phyloP scores from a whole-genome alignment of 179 eudicot species.

The Silene vulgaris region DNA sequence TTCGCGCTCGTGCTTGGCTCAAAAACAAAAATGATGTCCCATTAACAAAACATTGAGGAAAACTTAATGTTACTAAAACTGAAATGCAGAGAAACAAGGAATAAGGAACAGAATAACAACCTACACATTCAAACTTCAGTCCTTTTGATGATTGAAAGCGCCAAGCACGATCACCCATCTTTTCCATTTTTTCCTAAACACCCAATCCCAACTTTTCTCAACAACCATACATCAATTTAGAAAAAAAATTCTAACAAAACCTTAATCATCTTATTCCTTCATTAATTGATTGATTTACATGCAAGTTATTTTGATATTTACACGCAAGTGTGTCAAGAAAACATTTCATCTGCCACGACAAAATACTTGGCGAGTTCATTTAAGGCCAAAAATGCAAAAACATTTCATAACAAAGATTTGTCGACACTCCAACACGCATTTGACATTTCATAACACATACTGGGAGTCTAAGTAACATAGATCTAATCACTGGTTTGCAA shows the following conservation, averaged over 20 bases:
- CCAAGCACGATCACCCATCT: slow-evolving; percentile 70
- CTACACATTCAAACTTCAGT: slow-evolving; percentile 38
- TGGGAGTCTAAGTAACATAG: background rate
- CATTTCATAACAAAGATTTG: background rate
- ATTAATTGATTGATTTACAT: background rate
- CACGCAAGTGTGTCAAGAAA: background rate
- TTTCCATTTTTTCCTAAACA: slow-evolving; percentile 64
- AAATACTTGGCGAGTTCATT: background rate
- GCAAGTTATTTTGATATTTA: too few species aligned
- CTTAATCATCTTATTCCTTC: background rate
- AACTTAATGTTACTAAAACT: background rate
- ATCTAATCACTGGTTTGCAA: background rate
- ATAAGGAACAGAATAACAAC: slow-evolving; percentile 31
- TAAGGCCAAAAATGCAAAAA: background rate
- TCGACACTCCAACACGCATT: background rate
- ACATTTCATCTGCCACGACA: background rate
- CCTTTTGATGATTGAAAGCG: slow-evolving; percentile 36
- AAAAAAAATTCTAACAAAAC: background rate
- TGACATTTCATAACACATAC: too few species aligned
- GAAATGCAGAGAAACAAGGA: slow-evolving; percentile 7
- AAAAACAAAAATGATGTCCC: background rate
- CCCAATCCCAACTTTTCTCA: slow-evolving; percentile 50
- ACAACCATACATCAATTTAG: slow-evolving; percentile 22
- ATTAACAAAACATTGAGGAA: background rate
- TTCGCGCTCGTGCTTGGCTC: too few species aligned